Percentiles rank a stretch among this genome's conserved stretches.
Conservation (phyloP, 2,329 filamentous ascomycete species). For the Periconia sp. region DNA sequence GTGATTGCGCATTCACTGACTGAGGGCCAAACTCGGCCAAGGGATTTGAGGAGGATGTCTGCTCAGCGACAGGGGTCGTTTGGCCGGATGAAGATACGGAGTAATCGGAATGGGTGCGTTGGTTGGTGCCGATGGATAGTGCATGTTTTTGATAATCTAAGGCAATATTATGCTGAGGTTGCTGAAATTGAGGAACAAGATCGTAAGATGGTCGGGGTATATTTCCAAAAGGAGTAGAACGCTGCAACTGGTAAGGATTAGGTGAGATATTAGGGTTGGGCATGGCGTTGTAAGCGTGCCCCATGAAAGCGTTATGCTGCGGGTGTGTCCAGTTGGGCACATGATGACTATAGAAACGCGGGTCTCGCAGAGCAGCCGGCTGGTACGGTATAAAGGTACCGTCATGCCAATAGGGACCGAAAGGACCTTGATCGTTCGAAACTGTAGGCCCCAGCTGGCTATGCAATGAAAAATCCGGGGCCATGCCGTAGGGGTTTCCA, state of each 20-base stretch:
- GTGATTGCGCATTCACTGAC: conserved; percentile 46
- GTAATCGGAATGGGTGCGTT: conserved; percentile 26
- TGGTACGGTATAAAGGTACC: conserved; percentile 45
- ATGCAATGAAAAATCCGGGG: conserved; percentile 37
- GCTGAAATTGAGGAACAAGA: conserved; percentile 25
- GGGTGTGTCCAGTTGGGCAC: conserved; percentile 33
- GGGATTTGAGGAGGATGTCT: conserved; percentile 18
- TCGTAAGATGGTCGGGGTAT: conserved; percentile 24
- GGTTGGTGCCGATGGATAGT: conserved; percentile 20
- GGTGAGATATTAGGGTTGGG: conserved; percentile 30
- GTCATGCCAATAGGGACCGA: conserved; percentile 46
- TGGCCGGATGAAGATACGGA: conserved; percentile 30
- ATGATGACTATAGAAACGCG: conserved; percentile 38
- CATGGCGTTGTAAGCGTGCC: conserved; percentile 27
- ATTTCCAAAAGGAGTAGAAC: conserved; percentile 25
- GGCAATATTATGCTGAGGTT: conserved; percentile 23
- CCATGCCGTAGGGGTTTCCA: conserved; percentile 32
- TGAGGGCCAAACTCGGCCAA: conserved; percentile 43
- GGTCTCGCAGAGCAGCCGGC: conserved; percentile 44
- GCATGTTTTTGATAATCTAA: conserved; percentile 31
- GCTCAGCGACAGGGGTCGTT: conserved; percentile 27
- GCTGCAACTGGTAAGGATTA: conserved; percentile 27
- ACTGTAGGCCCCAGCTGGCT: conserved; percentile 41
- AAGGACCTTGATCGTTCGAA: conserved; percentile 45
- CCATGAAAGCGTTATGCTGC: conserved; percentile 29